Conservation (phyloP, 2,329 filamentous ascomycete species). For the Mollisiaceae sp. region DNA sequence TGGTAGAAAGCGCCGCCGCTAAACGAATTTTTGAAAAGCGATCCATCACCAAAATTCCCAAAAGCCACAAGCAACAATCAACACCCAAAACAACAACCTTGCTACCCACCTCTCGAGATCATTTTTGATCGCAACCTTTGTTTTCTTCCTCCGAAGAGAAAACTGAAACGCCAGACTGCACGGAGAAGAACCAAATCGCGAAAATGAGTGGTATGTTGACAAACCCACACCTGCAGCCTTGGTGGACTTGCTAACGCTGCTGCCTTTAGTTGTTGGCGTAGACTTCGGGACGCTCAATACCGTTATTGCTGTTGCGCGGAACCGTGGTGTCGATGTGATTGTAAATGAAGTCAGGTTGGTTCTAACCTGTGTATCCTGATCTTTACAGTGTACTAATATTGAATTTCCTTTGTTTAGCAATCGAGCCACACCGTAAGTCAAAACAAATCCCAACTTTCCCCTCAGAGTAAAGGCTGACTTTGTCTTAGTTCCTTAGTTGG, state of each 20-base stretch:
- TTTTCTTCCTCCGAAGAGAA: neutral
- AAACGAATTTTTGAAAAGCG: neutral
- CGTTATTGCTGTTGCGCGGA: conserved; percentile 95
- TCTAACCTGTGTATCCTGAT: no score
- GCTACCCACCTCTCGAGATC: conserved; percentile 1
- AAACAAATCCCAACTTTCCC: neutral
- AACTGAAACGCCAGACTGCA: neutral
- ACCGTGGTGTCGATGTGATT: conserved; percentile 98
- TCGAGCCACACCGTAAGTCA: conserved; percentile 91
- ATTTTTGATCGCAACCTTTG: conserved; percentile 4
- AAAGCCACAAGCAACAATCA: neutral
- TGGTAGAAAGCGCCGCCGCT: neutral
- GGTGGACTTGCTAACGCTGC: conserved; percentile 26
- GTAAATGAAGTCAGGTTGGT: conserved; percentile 10
- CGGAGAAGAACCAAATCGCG: conserved; percentile 13
- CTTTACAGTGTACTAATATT: neutral
- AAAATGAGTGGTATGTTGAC: conserved; percentile 37
- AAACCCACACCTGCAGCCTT: conserved; percentile 17
- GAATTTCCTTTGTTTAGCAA: conserved; percentile 45
- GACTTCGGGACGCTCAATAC: conserved; percentile 98
- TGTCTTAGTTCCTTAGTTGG: conserved; percentile 80
- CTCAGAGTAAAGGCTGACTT: conserved; percentile 24
- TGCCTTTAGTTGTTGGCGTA: conserved; percentile 43
- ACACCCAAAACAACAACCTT: neutral
- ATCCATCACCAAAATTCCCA: neutral